Evolutionary conservation across 1,139 yeast genomes (phyloP), one percentile per base, ranked within the genome.

Genomic region (Saccharomyces hybrid): DNA sequence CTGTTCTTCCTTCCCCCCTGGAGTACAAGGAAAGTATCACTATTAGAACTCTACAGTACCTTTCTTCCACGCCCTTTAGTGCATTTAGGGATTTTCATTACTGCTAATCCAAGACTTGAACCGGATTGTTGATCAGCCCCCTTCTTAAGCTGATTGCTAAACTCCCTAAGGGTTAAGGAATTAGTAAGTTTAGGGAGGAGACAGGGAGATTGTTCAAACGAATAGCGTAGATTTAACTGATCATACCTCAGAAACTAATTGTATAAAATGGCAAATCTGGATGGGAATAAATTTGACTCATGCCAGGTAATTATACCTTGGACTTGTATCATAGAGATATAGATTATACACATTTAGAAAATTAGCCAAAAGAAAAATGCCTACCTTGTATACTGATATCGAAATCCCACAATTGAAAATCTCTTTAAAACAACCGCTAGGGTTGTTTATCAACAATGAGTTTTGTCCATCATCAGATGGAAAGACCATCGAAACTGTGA

Each of bases 361-460:
- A 28, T 28, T 7, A 28, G 9, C 16, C 38, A 32, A 32, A 6
- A 14, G 16, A 2, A 16, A 16, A 2, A 16, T 16, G 16, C 16
- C 16, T 16, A 16, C 16, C 16, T 16, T 16, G 16, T 16, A 44
- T 32, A 16, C 16, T 16, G 16, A 16, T 16, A 47, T 60, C 25
- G 32, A 48, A 3, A 59, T 63, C 32, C 62, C 64, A 16, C 62
- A 64, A 47, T 51, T 60, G 25, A 55, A 60, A 50, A 38, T 38
- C 13, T 16, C 44, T 16, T 8, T 38, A 3, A 38, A 38, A 4
- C 86, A 83, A 61, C 88, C 88, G 55, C 72, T 85, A 32, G 87
- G 88, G 23, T 72, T 84, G 57, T 84, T 82, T 71, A 82, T 83
- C 69, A 78, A 83, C 71, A 83, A 84, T 60, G 78, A 83, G 69